These are phyloP conservation scores for Cenchrus purpureus DNA, from an alignment of 176 grass and related monocot genomes.

Conservation along the genomic window DNA sequence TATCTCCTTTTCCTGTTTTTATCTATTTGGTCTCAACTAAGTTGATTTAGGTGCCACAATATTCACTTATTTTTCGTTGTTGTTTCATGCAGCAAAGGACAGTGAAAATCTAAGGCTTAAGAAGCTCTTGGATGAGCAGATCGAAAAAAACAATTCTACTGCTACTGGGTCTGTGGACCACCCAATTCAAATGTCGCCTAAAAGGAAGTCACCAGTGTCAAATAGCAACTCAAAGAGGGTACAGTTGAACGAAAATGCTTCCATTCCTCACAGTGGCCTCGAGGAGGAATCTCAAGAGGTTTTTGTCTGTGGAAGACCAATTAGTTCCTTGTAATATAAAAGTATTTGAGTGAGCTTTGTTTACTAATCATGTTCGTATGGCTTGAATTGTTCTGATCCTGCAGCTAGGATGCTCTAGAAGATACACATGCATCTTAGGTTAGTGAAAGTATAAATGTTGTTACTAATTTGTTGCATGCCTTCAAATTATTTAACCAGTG, in stretches of 20 bases:
- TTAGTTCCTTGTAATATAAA: constrained; percentile 29
- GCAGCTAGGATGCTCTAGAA: constrained; percentile 57
- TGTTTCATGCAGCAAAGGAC: constrained; percentile 56
- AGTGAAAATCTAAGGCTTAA: constrained; percentile 62
- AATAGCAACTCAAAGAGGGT: not conserved
- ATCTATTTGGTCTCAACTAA: not conserved
- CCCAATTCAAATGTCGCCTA: constrained; percentile 14
- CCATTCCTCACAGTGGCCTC: constrained; percentile 18
- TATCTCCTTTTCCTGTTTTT: not conserved
- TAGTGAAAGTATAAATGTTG: constrained; percentile 41
- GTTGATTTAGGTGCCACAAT: constrained; percentile 17
- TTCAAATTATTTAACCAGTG: constrained; percentile 35
- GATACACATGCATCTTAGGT: constrained; percentile 44
- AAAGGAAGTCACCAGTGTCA: constrained; percentile 30
- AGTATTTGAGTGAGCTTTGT: constrained; percentile 19
- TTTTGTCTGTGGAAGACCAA: constrained; percentile 15
- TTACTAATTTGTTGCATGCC: constrained; percentile 8
- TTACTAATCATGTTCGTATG: constrained; percentile 36
- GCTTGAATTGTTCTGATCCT: constrained; percentile 43
- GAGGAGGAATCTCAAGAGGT: constrained; percentile 35
- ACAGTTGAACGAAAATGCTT: constrained; percentile 10
- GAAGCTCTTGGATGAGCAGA: constrained; percentile 53
- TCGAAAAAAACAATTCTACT: constrained; percentile 32
- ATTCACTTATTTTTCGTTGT: constrained; percentile 13
- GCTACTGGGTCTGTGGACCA: not conserved